phyloP scores from a whole-genome alignment of 2,329 filamentous ascomycete genomes.

The Myotisia sp. region DNA sequence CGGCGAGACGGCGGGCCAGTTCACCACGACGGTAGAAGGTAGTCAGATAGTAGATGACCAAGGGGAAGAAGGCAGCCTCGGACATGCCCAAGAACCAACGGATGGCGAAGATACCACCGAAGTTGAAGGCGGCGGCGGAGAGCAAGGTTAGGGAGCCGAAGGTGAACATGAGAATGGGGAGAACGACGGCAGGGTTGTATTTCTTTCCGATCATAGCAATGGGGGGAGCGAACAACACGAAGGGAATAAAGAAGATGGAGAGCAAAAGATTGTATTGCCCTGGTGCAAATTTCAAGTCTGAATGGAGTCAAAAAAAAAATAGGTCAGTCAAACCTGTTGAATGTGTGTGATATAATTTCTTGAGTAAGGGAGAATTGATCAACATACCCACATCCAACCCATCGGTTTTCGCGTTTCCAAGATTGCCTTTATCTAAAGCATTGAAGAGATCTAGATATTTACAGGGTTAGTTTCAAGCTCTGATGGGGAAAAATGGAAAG shows the following conservation, averaged over 20 bases:
- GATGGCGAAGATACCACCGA: conserved; percentile 50
- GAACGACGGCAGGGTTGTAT: conserved; percentile 47
- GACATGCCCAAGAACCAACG: conserved; percentile 57
- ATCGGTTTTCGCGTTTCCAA: conserved; percentile 45
- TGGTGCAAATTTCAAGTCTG: conserved; percentile 41
- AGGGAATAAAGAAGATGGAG: conserved; percentile 61
- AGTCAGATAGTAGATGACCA: conserved; percentile 51
- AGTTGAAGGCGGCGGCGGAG: conserved; percentile 43
- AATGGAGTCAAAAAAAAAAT: no score
- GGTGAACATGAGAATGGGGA: conserved; percentile 53
- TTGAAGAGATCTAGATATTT: conserved; percentile 46
- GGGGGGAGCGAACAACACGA: conserved; percentile 54
- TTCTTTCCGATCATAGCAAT: conserved; percentile 54
- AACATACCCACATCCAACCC: conserved; percentile 29
- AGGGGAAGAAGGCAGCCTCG: conserved; percentile 54
- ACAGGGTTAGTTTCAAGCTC: conserved; percentile 7
- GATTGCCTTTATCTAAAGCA: conserved; percentile 37
- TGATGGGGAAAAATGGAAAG: not conserved
- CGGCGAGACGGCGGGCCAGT: conserved; percentile 52
- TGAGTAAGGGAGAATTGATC: not conserved
- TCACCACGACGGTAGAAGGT: conserved; percentile 59
- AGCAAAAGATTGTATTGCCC: conserved; percentile 57
- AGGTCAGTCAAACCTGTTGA: no score
- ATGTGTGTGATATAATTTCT: not conserved
- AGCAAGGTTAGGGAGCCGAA: conserved; percentile 54